A percentile compares a stretch with the other conserved stretches of the same genome.
phyloP scores from a whole-genome alignment of 106 monocot genomes.

The Allium sativum region DNA sequence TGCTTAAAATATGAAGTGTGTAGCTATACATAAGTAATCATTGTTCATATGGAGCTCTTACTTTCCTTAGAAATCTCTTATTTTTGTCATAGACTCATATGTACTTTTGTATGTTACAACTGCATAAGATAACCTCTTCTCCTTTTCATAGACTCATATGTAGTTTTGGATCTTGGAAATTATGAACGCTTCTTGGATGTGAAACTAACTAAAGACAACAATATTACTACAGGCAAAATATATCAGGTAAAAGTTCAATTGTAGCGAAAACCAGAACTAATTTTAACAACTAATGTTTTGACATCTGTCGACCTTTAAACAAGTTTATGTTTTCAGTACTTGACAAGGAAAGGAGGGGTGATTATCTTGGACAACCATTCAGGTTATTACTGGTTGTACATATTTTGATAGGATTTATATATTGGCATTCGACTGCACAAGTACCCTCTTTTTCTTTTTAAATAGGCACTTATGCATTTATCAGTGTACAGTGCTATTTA shows the following conservation, averaged over 20 bases:
- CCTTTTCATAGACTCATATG: too few relatives aligned
- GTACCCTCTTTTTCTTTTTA: too few relatives aligned
- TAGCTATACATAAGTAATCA: too few relatives aligned
- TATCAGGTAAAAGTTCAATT: slow-evolving; percentile 26
- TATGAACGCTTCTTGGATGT: slow-evolving; percentile 69
- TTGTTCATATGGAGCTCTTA: too few relatives aligned
- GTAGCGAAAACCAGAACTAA: not conserved
- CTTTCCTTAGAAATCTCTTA: too few relatives aligned
- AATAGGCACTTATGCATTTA: too few relatives aligned
- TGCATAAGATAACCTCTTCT: too few relatives aligned
- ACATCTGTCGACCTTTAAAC: not conserved
- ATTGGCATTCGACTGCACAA: too few relatives aligned
- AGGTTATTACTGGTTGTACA: slow-evolving; percentile 23
- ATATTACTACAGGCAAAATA: slow-evolving; percentile 73
- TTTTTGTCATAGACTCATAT: too few relatives aligned
- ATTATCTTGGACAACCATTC: slow-evolving; percentile 91
- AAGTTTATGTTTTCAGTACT: slow-evolving; percentile 43
- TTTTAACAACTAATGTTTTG: slow-evolving; percentile 5
- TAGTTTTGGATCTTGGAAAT: slow-evolving; percentile 70
- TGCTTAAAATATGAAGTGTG: too few relatives aligned
- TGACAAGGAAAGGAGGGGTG: slow-evolving; percentile 73
- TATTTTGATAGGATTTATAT: not conserved
- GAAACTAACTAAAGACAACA: slow-evolving; percentile 56
- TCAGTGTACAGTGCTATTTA: too few relatives aligned
- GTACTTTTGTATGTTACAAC: too few relatives aligned